phyloP scores from a whole-genome alignment of 192 early-diverging fungal species.

The Rhizoclosmatium globosum region DNA sequence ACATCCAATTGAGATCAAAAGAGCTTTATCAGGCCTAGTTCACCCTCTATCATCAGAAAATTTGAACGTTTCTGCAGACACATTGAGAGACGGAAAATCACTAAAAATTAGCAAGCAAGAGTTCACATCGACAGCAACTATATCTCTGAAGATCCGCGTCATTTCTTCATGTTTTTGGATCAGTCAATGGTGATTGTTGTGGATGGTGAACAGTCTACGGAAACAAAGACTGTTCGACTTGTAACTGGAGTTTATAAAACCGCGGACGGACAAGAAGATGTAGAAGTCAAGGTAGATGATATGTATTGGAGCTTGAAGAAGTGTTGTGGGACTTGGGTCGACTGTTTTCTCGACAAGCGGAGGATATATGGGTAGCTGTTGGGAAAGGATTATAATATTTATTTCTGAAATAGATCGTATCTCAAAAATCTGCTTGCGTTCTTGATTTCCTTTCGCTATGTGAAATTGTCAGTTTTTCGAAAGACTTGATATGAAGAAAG shows the following conservation, averaged over 20 bases:
- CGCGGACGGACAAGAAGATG: conserved; percentile 9
- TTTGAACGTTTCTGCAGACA: too few species aligned
- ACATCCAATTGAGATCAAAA: conserved; percentile 16
- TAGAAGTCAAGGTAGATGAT: conserved; percentile 17
- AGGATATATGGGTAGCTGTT: conserved; percentile 12
- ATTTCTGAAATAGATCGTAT: background rate
- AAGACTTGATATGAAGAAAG: background rate
- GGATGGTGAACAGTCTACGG: background rate
- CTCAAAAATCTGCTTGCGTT: background rate
- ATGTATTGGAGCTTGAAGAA: conserved; percentile 20
- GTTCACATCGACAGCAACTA: background rate
- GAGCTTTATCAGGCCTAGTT: background rate
- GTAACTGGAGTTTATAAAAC: conserved; percentile 9
- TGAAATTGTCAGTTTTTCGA: background rate
- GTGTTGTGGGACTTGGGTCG: conserved; percentile 12
- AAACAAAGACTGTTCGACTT: background rate
- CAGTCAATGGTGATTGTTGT: background rate
- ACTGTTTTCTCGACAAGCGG: background rate
- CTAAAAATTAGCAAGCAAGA: background rate
- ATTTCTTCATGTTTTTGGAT: conserved; percentile 30
- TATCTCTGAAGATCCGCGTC: conserved; percentile 4
- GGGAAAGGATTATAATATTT: background rate
- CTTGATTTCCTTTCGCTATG: too few species aligned
- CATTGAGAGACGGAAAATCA: background rate
- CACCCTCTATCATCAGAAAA: too few species aligned